phyloP scores from a whole-genome alignment of 2,329 filamentous ascomycete genomes.

The Fusarium buharicum region DNA sequence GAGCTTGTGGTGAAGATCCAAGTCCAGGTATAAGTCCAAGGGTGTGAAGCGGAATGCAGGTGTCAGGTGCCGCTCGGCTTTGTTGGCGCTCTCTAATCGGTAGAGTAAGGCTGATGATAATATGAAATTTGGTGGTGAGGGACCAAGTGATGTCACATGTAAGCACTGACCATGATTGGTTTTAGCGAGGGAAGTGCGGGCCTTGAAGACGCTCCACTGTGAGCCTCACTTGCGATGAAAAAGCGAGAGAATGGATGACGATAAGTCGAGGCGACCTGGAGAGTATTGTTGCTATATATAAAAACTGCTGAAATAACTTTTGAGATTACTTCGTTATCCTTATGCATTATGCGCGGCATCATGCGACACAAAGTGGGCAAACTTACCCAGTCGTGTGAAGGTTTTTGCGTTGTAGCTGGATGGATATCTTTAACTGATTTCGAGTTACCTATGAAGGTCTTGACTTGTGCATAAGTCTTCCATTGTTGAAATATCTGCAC shows the following conservation, averaged over 20 bases:
- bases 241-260: neutral
- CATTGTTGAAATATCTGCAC: no score
- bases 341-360: no score
- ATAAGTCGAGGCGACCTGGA: neutral
- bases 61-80: slow-evolving; percentile 26
- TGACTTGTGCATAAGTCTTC: no score
- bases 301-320: no score
- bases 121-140: slow-evolving; percentile 40
- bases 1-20: slow-evolving; percentile 1
- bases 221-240: slow-evolving; percentile 21
- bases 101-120: slow-evolving; percentile 35
- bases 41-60: slow-evolving; percentile 7
- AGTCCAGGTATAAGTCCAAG: slow-evolving; percentile 1
- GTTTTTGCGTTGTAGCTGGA: no score
- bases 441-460: no score
- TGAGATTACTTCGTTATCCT: no score
- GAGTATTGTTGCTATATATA: no score
- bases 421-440: no score
- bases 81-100: slow-evolving; percentile 19
- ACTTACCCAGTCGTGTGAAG: no score
- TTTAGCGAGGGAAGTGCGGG: slow-evolving; percentile 18
- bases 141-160: slow-evolving; percentile 45
- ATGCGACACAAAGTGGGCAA: no score
- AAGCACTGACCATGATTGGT: slow-evolving; percentile 35
- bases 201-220: slow-evolving; percentile 6